These are phyloP conservation scores for Cymbidium sinense DNA, from an alignment of 106 monocot genomes.

Conservation along the genomic window DNA sequence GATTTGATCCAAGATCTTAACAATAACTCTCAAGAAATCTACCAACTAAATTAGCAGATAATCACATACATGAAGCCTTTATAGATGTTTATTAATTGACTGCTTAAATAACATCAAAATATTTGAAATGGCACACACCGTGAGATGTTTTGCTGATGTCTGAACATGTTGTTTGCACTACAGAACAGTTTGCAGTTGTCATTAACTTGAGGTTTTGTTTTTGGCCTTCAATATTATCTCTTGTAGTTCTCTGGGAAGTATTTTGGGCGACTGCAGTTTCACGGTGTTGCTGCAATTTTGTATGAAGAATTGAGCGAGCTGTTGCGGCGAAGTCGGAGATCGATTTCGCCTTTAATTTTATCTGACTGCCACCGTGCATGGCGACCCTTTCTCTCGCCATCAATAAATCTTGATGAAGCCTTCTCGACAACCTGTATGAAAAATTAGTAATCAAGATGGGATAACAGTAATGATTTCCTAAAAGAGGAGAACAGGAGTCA, in stretches of 20 bases:
- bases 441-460: neutral
- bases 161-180: neutral
- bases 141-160: constrained; percentile 2
- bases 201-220: constrained; percentile 9
- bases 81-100: too few species aligned
- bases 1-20: too few species aligned
- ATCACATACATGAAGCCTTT: too few species aligned
- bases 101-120: neutral
- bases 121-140: constrained; percentile 3
- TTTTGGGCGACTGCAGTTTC: constrained; percentile 24
- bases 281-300: constrained; percentile 42
- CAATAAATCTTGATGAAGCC: constrained; percentile 34
- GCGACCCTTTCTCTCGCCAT: constrained; percentile 38
- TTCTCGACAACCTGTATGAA: constrained; percentile 43
- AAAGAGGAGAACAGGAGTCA: too few species aligned
- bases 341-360: constrained; percentile 37
- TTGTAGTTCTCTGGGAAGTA: neutral
- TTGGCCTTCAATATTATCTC: neutral
- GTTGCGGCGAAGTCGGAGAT: constrained; percentile 34
- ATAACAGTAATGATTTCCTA: too few species aligned
- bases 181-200: constrained; percentile 4
- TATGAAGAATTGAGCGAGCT: constrained; percentile 53
- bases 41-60: too few species aligned
- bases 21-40: too few species aligned
- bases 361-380: constrained; percentile 25